phyloP scores from a whole-genome alignment of 345 rosid species.

The Hirschfeldia incana region DNA sequence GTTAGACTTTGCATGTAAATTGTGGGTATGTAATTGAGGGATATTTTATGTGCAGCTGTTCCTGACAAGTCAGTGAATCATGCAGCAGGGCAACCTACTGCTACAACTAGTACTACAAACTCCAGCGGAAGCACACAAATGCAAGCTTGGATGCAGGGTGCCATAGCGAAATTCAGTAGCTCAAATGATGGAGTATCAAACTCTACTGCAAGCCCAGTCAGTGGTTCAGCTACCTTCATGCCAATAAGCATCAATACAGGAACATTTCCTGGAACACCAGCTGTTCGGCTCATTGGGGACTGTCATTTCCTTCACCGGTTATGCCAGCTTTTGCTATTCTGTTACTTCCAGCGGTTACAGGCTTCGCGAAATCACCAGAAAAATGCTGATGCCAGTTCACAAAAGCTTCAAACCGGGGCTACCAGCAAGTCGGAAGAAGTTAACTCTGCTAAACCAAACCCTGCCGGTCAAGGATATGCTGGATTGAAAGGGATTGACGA shows the following conservation, averaged over 20 bases:
- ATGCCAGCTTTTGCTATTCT: slow-evolving; percentile 94
- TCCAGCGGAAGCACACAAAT: slow-evolving; percentile 90
- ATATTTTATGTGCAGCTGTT: slow-evolving; percentile 19
- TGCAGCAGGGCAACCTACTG: slow-evolving; percentile 64
- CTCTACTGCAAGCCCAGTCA: slow-evolving; percentile 69
- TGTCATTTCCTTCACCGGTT: slow-evolving; percentile 98
- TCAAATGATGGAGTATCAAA: slow-evolving; percentile 68
- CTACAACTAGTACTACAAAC: slow-evolving; percentile 53
- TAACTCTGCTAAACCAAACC: slow-evolving; percentile 61
- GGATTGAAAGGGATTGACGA: slow-evolving; percentile 88
- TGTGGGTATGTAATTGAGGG: not conserved
- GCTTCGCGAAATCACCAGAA: slow-evolving; percentile 70
- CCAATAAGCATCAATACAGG: slow-evolving; percentile 99
- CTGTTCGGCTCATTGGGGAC: slow-evolving; percentile 99
- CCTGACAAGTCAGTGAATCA: slow-evolving; percentile 28
- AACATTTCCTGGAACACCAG: slow-evolving; percentile 99
- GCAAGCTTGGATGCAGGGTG: slow-evolving; percentile 99
- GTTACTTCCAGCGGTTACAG: slow-evolving; percentile 78
- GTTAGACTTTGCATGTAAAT: slow-evolving; percentile 14
- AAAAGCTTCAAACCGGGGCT: slow-evolving; percentile 72
- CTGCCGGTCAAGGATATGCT: slow-evolving; percentile 41
- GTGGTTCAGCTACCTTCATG: slow-evolving; percentile 83
- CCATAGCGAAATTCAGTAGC: slow-evolving; percentile 95
- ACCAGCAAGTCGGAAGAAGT: slow-evolving; percentile 80
- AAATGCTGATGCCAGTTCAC: slow-evolving; percentile 64